Conservation (phyloP, 2,329 filamentous ascomycete genomes). For the Aspergillus amoenus region DNA sequence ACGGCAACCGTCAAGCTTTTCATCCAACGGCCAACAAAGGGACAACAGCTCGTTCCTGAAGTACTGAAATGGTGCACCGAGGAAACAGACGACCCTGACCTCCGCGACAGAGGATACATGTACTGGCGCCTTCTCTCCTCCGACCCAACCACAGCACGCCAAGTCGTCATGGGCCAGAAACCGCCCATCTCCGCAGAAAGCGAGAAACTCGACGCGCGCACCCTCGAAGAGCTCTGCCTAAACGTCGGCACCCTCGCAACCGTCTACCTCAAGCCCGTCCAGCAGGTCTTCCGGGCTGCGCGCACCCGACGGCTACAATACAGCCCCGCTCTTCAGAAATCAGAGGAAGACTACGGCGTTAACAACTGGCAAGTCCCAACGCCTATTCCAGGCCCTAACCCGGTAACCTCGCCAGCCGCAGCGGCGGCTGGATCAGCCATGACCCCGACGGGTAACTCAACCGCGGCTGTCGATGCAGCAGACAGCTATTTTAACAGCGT, state of each 20-base stretch:
- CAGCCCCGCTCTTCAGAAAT: constrained; percentile 80
- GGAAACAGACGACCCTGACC: constrained; percentile 97
- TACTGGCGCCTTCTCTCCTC: constrained; percentile 97
- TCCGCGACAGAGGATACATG: constrained; percentile 96
- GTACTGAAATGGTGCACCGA: constrained; percentile 98
- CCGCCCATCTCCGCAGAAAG: constrained; percentile 94
- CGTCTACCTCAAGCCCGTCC: constrained; percentile 95
- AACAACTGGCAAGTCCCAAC: constrained; percentile 36
- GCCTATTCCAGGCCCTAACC: constrained; percentile 31
- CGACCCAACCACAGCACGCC: constrained; percentile 80
- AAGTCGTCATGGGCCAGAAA: constrained; percentile 96
- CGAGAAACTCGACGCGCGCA: constrained; percentile 86
- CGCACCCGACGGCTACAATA: constrained; percentile 76
- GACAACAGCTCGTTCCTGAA: constrained; percentile 86
- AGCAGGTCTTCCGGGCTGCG: constrained; percentile 91
- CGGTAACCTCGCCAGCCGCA: constrained; percentile 30
- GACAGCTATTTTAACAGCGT: constrained; percentile 81
- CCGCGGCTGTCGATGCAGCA: constrained; percentile 75
- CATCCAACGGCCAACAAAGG: constrained; percentile 93
- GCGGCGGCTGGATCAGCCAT: constrained; percentile 28
- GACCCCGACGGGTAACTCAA: constrained; percentile 53
- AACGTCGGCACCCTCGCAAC: constrained; percentile 95
- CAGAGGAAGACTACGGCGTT: constrained; percentile 46
- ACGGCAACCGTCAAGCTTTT: constrained; percentile 98
- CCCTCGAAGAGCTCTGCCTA: constrained; percentile 94